Conservation (phyloP, 1,284 basidiomycete species). For the Leccinum fallax region DNA sequence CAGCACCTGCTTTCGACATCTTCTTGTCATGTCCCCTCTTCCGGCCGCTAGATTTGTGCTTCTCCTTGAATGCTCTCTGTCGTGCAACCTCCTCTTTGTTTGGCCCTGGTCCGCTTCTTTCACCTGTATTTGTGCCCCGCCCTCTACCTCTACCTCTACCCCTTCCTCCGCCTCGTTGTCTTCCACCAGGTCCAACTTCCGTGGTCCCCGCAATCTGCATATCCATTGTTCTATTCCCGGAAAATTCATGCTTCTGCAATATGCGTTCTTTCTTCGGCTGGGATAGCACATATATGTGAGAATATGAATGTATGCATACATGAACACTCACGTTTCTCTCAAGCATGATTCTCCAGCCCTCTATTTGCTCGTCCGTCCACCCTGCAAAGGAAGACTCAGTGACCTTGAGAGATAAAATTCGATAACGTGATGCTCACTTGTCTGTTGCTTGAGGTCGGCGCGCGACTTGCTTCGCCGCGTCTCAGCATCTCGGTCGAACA, state of each 20-base stretch:
- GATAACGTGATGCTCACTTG: constrained; percentile 44
- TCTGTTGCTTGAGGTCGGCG: constrained; percentile 63
- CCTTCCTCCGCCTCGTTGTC: constrained; percentile 34
- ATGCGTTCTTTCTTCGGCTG: constrained; percentile 78
- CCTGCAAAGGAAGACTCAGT: constrained; percentile 39
- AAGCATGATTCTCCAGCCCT: constrained; percentile 87
- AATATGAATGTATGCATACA: constrained; percentile 11
- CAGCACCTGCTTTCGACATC: constrained; percentile 55
- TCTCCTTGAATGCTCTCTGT: constrained; percentile 69
- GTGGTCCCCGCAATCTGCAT: background rate
- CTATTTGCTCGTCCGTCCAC: constrained; percentile 79
- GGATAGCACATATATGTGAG: constrained; percentile 10
- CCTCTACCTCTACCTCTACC: constrained; percentile 37
- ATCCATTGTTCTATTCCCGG: constrained; percentile 52
- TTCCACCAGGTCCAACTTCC: constrained; percentile 25
- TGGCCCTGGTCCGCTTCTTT: constrained; percentile 38
- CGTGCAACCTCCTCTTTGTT: constrained; percentile 34
- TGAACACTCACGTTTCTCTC: constrained; percentile 71
- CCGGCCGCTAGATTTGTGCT: constrained; percentile 70
- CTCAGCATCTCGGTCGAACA: constrained; percentile 76
- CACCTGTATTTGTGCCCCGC: constrained; percentile 21
- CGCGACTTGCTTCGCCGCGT: constrained; percentile 72
- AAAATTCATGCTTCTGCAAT: constrained; percentile 71
- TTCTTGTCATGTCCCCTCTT: constrained; percentile 79
- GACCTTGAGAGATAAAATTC: background rate